phyloP scores from a whole-genome alignment of 106 monocot genomes.

The Allium cepa region DNA sequence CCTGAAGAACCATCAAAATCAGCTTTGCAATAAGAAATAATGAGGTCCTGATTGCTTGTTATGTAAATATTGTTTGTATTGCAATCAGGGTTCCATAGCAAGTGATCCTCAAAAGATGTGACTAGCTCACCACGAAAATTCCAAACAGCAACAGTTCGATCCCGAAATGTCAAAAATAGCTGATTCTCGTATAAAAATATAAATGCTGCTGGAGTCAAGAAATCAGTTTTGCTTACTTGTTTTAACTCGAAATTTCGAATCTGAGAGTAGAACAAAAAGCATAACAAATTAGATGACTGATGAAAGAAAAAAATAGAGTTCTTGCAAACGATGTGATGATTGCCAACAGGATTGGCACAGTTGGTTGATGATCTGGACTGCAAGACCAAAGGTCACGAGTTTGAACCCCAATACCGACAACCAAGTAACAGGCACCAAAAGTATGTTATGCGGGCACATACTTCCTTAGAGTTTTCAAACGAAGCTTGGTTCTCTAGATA shows the following conservation, averaged over 20 bases:
- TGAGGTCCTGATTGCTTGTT: conserved; percentile 73
- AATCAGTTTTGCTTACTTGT: conserved; percentile 75
- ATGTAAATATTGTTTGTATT: conserved; percentile 88
- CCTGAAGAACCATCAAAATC: conserved; percentile 37
- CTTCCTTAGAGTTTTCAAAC: too few species aligned
- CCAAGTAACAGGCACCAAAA: too few species aligned
- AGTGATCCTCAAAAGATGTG: conserved; percentile 81
- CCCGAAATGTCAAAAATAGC: conserved; percentile 74
- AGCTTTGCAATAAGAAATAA: conserved; percentile 79
- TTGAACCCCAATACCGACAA: too few species aligned
- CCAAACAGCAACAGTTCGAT: conserved; percentile 79
- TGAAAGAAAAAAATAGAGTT: too few species aligned
- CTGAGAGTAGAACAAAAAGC: conserved; percentile 16
- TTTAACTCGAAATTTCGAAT: conserved; percentile 47
- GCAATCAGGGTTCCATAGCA: conserved; percentile 85
- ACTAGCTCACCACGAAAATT: conserved; percentile 77
- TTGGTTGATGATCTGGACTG: too few species aligned
- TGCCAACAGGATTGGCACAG: too few species aligned
- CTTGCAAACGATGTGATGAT: too few species aligned
- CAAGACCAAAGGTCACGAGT: too few species aligned
- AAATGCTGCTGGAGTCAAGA: conserved; percentile 82
- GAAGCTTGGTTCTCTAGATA: too few species aligned
- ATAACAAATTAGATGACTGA: not conserved
- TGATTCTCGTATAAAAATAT: conserved; percentile 85
- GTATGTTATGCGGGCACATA: too few species aligned